Evolutionary conservation across 805 yeast species (phyloP), one percentile per base, ranked within the genome.

Genomic region (Torulaspora indica): DNA sequence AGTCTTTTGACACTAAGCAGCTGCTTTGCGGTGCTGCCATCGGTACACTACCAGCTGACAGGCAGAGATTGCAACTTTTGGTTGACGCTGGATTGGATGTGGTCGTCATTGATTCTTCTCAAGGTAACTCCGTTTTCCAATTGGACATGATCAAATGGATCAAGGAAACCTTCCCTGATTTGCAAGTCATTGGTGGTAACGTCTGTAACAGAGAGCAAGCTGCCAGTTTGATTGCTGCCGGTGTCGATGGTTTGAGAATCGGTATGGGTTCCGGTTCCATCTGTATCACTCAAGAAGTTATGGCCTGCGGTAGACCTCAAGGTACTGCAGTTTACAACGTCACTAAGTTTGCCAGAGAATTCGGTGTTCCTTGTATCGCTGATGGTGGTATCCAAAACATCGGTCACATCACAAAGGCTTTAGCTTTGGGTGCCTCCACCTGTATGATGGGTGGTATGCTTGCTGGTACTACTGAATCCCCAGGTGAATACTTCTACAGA

Each of bases 221-320:
- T 57, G 98, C 98, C 50, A 76, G 80, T 63, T 78, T 93, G 64
- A 91, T 89, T 61, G 83, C 77, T 60, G 96, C 95, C 42, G 98
- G 98, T 72, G 96, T 95, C 42, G 98, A 93, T 69, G 98, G 90
- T 68, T 77, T 93, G 62, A 88, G 98, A 79, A 91, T 93, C 58
- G 98, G 98, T 74, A 93, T 93, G 98, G 98, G 98, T 66, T 87
- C 98, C 27, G 98, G 98, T 63, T 88, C 97, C 51, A 95, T 95
- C 68, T 93, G 98, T 79, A 93, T 93, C 67, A 93, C 98, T 42
- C 98, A 93, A 75, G 98, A 93, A 75, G 98, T 93, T 49, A 93
- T 93, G 98, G 98, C 98, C 42, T 95, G 96, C 74, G 98, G 98
- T 73, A 89, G 98, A 78, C 98, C 98, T 50, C 98, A 93, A 76